phyloP scores from a whole-genome alignment of 208 protist genomes.

The Crithidia fasciculata region DNA sequence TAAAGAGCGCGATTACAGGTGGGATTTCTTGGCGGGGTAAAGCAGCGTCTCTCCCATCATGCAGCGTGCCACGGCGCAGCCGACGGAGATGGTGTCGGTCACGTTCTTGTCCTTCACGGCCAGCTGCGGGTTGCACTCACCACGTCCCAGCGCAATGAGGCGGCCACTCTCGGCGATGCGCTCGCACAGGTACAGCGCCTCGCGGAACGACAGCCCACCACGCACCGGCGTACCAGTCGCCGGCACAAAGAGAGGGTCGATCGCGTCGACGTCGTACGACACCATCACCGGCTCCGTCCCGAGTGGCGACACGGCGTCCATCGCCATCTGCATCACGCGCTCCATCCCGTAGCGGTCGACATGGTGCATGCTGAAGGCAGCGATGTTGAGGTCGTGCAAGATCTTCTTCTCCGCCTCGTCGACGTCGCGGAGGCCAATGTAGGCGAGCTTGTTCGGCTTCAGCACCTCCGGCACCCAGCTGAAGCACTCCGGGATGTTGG shows the following conservation, averaged over 20 bases:
- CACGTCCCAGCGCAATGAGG: constrained; percentile 58
- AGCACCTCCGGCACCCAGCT: constrained; percentile 42
- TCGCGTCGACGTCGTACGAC: constrained; percentile 71
- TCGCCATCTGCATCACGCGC: constrained; percentile 50
- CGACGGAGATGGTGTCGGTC: constrained; percentile 46
- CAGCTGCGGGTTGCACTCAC: constrained; percentile 74
- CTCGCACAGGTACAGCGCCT: constrained; percentile 54
- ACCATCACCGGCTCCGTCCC: constrained; percentile 63
- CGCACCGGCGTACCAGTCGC: constrained; percentile 69
- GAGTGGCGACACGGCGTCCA: constrained; percentile 49
- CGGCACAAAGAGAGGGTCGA: constrained; percentile 60
- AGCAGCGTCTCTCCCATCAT: constrained; percentile 55
- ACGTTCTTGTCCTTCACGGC: constrained; percentile 34
- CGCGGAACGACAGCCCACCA: constrained; percentile 55
- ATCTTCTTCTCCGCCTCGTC: constrained; percentile 67
- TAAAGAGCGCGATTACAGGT: constrained; percentile 23
- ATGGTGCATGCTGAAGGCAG: constrained; percentile 63
- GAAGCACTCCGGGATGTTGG: constrained; percentile 45
- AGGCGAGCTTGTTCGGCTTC: constrained; percentile 61
- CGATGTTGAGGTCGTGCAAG: constrained; percentile 53
- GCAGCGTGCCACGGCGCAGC: constrained; percentile 52
- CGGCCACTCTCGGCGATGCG: constrained; percentile 50
- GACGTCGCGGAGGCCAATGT: constrained; percentile 72
- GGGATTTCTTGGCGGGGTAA: constrained; percentile 36
- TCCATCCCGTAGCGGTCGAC: constrained; percentile 68